Conservation (phyloP, 495 filamentous ascomycete genomes). For the Chaetomium cochliodes region DNA sequence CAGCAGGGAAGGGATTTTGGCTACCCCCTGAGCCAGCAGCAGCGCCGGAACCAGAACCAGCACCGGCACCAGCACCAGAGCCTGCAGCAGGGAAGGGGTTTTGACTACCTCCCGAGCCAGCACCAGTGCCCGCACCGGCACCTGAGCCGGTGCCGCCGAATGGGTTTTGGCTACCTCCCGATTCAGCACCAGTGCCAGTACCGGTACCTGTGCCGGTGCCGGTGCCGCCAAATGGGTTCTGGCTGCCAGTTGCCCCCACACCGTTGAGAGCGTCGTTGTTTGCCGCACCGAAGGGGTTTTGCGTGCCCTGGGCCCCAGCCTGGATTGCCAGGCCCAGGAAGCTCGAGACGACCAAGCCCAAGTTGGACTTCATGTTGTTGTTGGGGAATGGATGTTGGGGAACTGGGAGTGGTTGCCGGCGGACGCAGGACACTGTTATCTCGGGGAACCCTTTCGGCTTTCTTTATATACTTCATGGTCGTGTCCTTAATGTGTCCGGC, state of each 20-base stretch:
- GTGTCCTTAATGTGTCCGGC: too few relatives aligned
- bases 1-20: too few relatives aligned
- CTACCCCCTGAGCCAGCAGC: not conserved
- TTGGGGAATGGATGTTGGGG: not conserved
- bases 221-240: conserved; percentile 5
- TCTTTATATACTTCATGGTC: too few relatives aligned
- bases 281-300: too few relatives aligned
- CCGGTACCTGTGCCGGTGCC: too few relatives aligned
- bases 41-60: not conserved
- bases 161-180: not conserved
- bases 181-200: not conserved
- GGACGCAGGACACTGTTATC: not conserved
- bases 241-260: not conserved
- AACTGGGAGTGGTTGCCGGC: not conserved
- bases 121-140: not conserved
- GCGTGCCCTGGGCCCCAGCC: not conserved
- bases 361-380: conserved; percentile 7
- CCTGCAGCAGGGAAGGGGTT: not conserved
- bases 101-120: not conserved
- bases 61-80: not conserved
- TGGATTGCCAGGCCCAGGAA: conserved; percentile 5
- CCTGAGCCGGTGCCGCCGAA: too few relatives aligned
- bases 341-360: not conserved
- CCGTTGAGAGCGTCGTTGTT: not conserved
- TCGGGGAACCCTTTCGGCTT: too few relatives aligned